Conservation (phyloP, 495 filamentous ascomycete genomes). For the Penicillium atrosanguineum region DNA sequence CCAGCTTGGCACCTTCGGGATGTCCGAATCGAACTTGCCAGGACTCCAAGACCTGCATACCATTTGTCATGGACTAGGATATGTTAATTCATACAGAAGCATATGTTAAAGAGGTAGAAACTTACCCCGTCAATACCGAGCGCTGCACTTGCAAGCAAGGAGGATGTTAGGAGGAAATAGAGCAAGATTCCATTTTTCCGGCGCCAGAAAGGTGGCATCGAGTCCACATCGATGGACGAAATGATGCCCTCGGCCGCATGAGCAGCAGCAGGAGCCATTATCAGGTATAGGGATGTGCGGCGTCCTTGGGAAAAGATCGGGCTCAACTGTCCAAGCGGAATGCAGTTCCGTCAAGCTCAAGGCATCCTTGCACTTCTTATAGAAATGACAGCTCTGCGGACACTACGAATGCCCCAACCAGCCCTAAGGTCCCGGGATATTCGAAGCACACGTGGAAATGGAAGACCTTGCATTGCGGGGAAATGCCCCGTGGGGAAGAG, state of each 20-base stretch:
- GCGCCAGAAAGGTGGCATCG: conserved; percentile 27
- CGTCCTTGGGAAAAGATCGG: not conserved
- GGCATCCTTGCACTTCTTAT: conserved; percentile 11
- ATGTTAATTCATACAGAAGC: not conserved
- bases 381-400: not conserved
- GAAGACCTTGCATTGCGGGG: conserved; percentile 2
- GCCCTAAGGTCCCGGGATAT: not conserved
- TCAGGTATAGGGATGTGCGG: not conserved
- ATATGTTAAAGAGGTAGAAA: not conserved
- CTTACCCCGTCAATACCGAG: conserved; percentile 29
- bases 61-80: conserved; percentile 31
- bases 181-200: conserved; percentile 32
- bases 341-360: not conserved
- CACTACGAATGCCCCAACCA: too few relatives aligned
- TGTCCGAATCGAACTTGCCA: conserved; percentile 35
- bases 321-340: not conserved
- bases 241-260: conserved; percentile 21
- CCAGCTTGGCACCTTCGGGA: conserved; percentile 52
- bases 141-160: conserved; percentile 27
- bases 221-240: conserved; percentile 26
- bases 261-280: conserved; percentile 24
- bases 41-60: conserved; percentile 30
- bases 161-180: conserved; percentile 31
- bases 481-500: conserved; percentile 11
- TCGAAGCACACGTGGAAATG: not conserved